Percentiles rank a stretch among this genome's conserved stretches.
Evolutionary conservation across 257 asterid genomes (phyloP).

Genomic region (Solanum sparsipilum): DNA sequence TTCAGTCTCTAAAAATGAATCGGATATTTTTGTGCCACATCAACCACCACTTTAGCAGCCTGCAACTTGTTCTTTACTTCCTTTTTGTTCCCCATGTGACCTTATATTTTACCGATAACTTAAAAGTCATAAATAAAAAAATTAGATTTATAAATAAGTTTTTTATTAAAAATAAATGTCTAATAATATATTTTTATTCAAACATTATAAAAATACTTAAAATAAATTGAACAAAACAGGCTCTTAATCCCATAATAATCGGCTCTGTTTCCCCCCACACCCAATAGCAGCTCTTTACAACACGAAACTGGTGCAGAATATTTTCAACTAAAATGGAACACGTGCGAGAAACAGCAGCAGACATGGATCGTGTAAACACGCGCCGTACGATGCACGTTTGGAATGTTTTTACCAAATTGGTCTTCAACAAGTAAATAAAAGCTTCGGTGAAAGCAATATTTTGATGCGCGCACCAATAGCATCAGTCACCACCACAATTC

Average conservation of each 20-base stretch:
- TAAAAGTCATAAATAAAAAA: too few species aligned
- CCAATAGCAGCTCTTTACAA: slow-evolving; percentile 16
- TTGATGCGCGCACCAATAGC: slow-evolving; percentile 12
- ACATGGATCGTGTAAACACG: slow-evolving; percentile 12
- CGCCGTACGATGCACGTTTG: slow-evolving; percentile 18
- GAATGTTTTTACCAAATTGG: neutral
- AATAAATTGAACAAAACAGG: neutral
- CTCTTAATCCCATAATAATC: neutral
- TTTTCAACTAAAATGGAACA: neutral
- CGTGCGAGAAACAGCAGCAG: neutral
- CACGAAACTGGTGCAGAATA: slow-evolving; percentile 7
- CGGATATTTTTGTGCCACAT: neutral
- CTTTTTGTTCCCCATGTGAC: too few species aligned
- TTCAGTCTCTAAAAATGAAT: neutral
- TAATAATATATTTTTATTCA: too few species aligned
- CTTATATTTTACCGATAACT: too few species aligned
- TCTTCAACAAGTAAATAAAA: neutral
- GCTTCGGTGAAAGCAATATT: slow-evolving; percentile 8
- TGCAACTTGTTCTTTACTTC: neutral
- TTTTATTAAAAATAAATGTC: too few species aligned
- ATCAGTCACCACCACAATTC: neutral
- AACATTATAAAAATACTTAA: too few species aligned
- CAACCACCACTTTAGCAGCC: neutral
- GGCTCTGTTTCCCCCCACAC: slow-evolving; percentile 26
- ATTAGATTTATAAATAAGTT: too few species aligned